A percentile compares a stretch with the other conserved stretches of the same genome.
Evolutionary conservation across 2,329 filamentous ascomycete species (phyloP).

Genomic region (Xylariaceae sp.): DNA sequence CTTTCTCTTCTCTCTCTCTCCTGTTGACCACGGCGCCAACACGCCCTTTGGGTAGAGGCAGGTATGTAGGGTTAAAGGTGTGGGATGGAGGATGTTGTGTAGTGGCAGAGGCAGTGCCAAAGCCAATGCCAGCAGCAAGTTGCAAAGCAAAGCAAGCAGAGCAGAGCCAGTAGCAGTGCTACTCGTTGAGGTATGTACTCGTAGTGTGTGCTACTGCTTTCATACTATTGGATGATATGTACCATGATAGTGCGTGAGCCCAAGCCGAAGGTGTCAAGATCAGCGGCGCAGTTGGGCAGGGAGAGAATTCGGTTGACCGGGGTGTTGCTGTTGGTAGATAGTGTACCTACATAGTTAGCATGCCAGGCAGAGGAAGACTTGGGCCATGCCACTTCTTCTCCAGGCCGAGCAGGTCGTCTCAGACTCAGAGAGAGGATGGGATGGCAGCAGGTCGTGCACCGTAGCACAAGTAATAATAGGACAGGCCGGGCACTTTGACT

Average conservation of each 20-base stretch:
- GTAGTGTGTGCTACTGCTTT: background rate
- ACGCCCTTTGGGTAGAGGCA: background rate
- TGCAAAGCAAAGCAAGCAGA: no score
- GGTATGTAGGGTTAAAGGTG: background rate
- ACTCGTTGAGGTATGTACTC: no score
- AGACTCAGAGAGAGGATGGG: background rate
- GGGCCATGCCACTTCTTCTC: background rate
- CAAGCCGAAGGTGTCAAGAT: slow-evolving; percentile 17
- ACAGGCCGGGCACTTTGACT: no score
- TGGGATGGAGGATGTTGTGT: slow-evolving; percentile 1
- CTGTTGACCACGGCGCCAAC: background rate
- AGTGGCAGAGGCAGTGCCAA: background rate
- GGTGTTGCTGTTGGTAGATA: slow-evolving; percentile 4
- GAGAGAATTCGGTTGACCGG: slow-evolving; percentile 13
- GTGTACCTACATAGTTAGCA: background rate
- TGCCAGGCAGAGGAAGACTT: background rate
- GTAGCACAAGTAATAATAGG: background rate
- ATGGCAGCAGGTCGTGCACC: background rate
- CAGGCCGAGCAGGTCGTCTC: background rate
- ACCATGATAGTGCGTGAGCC: slow-evolving; percentile 15
- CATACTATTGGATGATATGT: slow-evolving; percentile 15
- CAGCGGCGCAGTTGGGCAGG: slow-evolving; percentile 18
- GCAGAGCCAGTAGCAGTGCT: no score
- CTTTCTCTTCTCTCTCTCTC: background rate
- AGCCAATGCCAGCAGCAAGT: no score